Base-by-base conservation (phyloP, 192 early-diverging fungal genomes). In the Chytriomyces confervae region DNA sequence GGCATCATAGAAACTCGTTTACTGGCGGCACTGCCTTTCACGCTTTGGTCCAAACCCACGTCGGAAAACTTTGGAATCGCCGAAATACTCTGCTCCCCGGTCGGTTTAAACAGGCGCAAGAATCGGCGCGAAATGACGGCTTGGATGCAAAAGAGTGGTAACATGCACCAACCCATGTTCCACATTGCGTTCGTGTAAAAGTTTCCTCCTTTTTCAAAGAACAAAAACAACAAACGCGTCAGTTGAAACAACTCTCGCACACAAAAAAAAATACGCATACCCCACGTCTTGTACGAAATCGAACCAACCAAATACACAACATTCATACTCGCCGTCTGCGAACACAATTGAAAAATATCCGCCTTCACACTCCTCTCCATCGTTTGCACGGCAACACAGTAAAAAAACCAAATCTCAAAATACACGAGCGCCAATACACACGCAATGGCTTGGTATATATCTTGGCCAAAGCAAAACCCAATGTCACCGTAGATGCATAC, bases 121-220 rank as follows among this genome's bases (percentile, higher is more conserved):
- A 36, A 36, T 36, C 36, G 36, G 36, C 36, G 36, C 36, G 36
- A 36, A 36, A 36, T 36, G 36, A 36, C 36, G 4, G 36, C 36
- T 36, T 36, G 36, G 36, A 36, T 36, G 36, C 36, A 36, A 36
- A 36, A 36, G 36, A 36, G 36, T 36, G 66, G 66, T 11, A 68
- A 13, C 27, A 68, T 44, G 47, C 66, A 68, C 66, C 66, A 68
- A 13, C 66, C 66, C 66, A 68, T 68, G 44, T 68, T 68, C 66
- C 66, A 68, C 66, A 68, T 68, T 23, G 46, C 11, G 44, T 68
- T 68, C 2, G 66, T 68, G 23, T 68, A 68, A 48, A 47, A 68
- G 44, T 68, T 68, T 16, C 66, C 66, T 16, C 29, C 66, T n/a
- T n/a, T n/a, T n/a, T n/a, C n/a, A n/a, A n/a, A n/a, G n/a, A n/a